phyloP scores from a whole-genome alignment of 177 flowering plant genomes.

The Vitis hybrid region DNA sequence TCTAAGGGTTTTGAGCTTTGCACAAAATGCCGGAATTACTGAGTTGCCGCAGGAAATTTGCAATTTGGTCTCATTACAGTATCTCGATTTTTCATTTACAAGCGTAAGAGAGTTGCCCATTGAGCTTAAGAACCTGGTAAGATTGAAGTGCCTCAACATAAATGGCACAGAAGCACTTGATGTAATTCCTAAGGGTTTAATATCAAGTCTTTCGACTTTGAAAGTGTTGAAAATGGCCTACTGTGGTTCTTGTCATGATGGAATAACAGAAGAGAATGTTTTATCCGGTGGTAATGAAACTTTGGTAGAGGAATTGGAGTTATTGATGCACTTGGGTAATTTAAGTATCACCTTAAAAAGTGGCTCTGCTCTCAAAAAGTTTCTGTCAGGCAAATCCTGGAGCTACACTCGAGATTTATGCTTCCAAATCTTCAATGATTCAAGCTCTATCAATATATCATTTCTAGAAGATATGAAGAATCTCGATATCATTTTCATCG shows the following conservation, averaged over 20 bases:
- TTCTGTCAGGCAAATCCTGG: background rate
- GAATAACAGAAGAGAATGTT: no score
- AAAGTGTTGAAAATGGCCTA: conserved; percentile 7
- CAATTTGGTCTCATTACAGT: conserved; percentile 3
- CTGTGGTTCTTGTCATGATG: background rate
- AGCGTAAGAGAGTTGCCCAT: conserved; percentile 12
- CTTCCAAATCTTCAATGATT: background rate
- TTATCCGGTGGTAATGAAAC: background rate
- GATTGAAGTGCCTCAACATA: conserved; percentile 13
- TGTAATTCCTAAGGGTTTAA: background rate
- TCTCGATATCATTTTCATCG: background rate
- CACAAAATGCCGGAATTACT: background rate
- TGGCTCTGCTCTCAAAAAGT: background rate
- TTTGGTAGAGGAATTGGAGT: conserved; percentile 13
- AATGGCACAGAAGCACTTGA: background rate
- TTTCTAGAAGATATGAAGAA: background rate
- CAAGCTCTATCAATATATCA: background rate
- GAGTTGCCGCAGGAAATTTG: conserved; percentile 14
- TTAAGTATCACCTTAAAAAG: conserved; percentile 9
- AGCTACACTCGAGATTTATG: conserved; percentile 1
- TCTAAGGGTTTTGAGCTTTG: conserved; percentile 20
- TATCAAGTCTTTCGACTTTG: conserved; percentile 6
- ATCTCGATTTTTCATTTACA: conserved; percentile 17
- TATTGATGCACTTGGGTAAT: conserved; percentile 1
- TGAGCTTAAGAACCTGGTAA: conserved; percentile 1